phyloP scores from a whole-genome alignment of 495 filamentous ascomycete genomes.

The Immersiella caudata region DNA sequence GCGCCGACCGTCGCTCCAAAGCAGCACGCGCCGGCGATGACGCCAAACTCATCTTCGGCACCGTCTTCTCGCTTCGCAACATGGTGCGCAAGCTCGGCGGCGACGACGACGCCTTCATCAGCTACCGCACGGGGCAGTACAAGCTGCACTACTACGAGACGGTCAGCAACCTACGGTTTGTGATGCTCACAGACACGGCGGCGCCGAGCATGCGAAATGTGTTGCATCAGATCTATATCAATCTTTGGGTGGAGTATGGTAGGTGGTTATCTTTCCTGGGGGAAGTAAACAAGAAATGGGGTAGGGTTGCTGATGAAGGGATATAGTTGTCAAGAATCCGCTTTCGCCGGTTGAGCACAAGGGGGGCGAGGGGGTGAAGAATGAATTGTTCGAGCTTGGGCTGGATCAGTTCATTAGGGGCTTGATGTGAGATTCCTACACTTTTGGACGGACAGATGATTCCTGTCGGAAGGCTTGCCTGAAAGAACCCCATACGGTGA shows the following conservation, averaged over 20 bases:
- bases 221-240: slow-evolving; percentile 97
- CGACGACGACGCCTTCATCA: slow-evolving; percentile 88
- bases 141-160: slow-evolving; percentile 99
- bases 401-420: slow-evolving; percentile 79
- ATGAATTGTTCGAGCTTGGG: slow-evolving; percentile 91
- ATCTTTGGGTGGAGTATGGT: slow-evolving; percentile 96
- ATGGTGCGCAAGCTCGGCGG: slow-evolving; percentile 96
- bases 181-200: slow-evolving; percentile 92
- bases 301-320: not conserved
- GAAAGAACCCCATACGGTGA: not conserved
- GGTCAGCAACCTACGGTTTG: slow-evolving; percentile 89
- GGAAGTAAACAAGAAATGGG: not conserved
- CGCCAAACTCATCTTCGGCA: slow-evolving; percentile 95
- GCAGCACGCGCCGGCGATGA: slow-evolving; percentile 73
- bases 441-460: not conserved
- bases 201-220: slow-evolving; percentile 88
- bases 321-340: slow-evolving; percentile 88
- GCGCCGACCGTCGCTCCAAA: slow-evolving; percentile 30
- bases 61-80: slow-evolving; percentile 91
- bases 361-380: slow-evolving; percentile 83
- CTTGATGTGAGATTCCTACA: slow-evolving; percentile 45
- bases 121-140: slow-evolving; percentile 88
- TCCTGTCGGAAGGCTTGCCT: not conserved
- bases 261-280: slow-evolving; percentile 32
- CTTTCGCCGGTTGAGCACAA: slow-evolving; percentile 88